phyloP scores from a whole-genome alignment of 768 basidiomycete species.

The Suillus alpinus region DNA sequence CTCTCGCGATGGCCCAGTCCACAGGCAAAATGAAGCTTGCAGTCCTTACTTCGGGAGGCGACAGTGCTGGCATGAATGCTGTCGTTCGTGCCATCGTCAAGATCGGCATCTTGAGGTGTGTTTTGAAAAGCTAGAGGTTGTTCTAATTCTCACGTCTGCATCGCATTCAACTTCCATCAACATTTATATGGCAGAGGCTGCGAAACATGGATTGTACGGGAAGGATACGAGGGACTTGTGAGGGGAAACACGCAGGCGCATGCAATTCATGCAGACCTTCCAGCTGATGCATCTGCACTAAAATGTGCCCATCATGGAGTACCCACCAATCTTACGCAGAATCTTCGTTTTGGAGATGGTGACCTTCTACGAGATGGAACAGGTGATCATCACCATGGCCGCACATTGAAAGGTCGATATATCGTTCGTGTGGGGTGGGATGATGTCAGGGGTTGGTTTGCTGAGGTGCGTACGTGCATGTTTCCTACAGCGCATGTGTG shows the following conservation, averaged over 20 bases:
- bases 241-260: constrained; percentile 68
- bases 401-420: constrained; percentile 84
- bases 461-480: constrained; percentile 55
- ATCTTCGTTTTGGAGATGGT: constrained; percentile 82
- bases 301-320: constrained; percentile 19
- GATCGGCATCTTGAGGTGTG: constrained; percentile 85
- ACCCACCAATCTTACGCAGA: constrained; percentile 51
- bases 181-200: constrained; percentile 66
- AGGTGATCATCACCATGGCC: constrained; percentile 62
- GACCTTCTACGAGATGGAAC: constrained; percentile 77
- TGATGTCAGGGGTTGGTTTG: constrained; percentile 94
- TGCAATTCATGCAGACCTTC: constrained; percentile 22
- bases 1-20: background rate
- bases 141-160: background rate
- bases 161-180: constrained; percentile 5
- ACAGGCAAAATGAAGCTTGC: constrained; percentile 74
- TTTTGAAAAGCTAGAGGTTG: constrained; percentile 8
- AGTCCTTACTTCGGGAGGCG: constrained; percentile 93
- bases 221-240: constrained; percentile 98
- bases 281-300: constrained; percentile 24
- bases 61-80: constrained; percentile 97
- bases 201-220: constrained; percentile 93
- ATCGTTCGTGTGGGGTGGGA: constrained; percentile 98
- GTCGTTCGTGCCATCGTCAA: constrained; percentile 93
- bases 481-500: background rate